These are phyloP conservation scores for Exophiala sp. DNA, from an alignment of 2,329 filamentous ascomycete species.

Conservation along the genomic window DNA sequence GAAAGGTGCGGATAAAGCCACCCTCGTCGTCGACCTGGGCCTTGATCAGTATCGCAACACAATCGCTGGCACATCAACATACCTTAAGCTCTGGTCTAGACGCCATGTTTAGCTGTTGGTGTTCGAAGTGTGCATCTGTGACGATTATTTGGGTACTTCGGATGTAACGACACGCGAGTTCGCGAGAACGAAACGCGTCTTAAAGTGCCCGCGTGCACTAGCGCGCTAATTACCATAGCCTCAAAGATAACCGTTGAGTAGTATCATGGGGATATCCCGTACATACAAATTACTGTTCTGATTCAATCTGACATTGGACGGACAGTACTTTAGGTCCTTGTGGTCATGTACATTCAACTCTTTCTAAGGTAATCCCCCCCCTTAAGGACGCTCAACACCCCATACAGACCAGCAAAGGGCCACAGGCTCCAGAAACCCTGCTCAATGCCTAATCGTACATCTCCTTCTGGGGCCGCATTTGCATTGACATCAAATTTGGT, in stretches of 20 bases:
- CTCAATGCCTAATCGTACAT: conserved; percentile 13
- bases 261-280: too few species aligned
- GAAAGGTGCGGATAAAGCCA: conserved; percentile 96
- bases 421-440: conserved; percentile 26
- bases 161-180: too few species aligned
- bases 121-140: background rate
- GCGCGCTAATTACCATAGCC: too few species aligned
- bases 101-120: conserved; percentile 52
- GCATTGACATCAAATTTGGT: conserved; percentile 26
- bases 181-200: too few species aligned
- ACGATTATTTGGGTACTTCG: too few species aligned
- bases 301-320: too few species aligned
- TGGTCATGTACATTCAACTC: background rate
- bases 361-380: conserved; percentile 28
- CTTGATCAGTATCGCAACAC: conserved; percentile 11
- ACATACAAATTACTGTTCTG: too few species aligned
- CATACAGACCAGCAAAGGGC: conserved; percentile 25
- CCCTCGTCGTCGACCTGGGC: conserved; percentile 86
- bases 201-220: too few species aligned
- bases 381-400: conserved; percentile 23
- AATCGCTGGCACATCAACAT: conserved; percentile 8
- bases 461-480: conserved; percentile 28
- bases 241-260: too few species aligned
- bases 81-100: conserved; percentile 71
- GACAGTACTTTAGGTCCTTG: background rate